Base-by-base conservation (phyloP, 2,329 filamentous ascomycete genomes). In the Fusarium neocosmosporiellum region DNA sequence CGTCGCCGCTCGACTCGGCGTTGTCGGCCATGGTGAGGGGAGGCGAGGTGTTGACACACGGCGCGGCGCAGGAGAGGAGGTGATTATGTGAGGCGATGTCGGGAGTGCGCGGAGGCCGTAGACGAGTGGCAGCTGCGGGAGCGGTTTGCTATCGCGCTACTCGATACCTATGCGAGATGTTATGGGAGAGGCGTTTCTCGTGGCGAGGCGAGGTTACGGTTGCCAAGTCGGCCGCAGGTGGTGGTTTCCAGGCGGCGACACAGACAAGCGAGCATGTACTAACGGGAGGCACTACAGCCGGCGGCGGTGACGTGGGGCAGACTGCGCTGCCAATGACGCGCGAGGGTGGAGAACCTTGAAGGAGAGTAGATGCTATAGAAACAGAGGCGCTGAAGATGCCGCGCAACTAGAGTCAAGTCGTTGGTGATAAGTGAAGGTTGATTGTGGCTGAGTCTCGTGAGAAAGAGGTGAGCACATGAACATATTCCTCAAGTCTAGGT, bases 11-110 rank as follows among this genome's bases (percentile, higher is more conserved):
- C 75, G 87, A 82, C 69, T 89, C 87, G 76, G 85, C 82, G 79
- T 88, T 89, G 82, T 94, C 92, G 80, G 92, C 88, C 91, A 93
- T 94, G 75, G 70, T 78, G 80, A 72, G 41, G 16, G 48, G 57
- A 39, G 14, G 54, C 55, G 37, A 48, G 60, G 63, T 59, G 58
- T 14, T 46, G 50, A 48, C 58, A 63, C 54, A 68, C 55, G 63
- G 66, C 59, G 70, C 70, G 65, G 65, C 68, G 71, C 54, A 54
- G 31, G 70, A 61, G 68, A 8, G 18, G 46, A 31, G 69, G 65
- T 24, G 59, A 39, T 64, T 69, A 24, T n/a, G 22, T 46, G 62
- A 66, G 65, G 65, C 22, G 59, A 72, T 72, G 46, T 65, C 67
- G 59, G 65, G 64, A 65, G 62, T 69, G 48, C 58, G 55, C 65